phyloP scores from a whole-genome alignment of 805 yeast species.

The Barnettozyma pratensis region DNA sequence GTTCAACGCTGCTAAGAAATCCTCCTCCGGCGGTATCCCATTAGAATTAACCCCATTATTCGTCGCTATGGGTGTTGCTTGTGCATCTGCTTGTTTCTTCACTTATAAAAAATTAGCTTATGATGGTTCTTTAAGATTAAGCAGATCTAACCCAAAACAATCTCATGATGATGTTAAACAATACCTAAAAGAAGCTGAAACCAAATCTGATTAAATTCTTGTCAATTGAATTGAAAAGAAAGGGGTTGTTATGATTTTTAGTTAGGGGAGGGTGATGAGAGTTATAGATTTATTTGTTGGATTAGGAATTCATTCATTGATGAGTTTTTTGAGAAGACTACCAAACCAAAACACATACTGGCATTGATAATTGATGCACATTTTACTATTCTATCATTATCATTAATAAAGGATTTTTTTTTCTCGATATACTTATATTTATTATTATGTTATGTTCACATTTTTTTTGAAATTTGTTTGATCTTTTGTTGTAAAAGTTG shows the following conservation, averaged over 20 bases:
- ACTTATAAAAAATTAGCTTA: slow-evolving; percentile 44
- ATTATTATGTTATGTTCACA: slow-evolving; percentile 1
- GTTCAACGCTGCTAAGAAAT: slow-evolving; percentile 39
- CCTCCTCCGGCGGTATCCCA: slow-evolving; percentile 36
- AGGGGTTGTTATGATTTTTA: neutral
- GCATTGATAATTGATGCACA: slow-evolving; percentile 1
- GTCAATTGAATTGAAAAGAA: neutral
- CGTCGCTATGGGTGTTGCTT: slow-evolving; percentile 51
- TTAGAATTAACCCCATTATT: slow-evolving; percentile 56
- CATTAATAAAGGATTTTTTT: neutral
- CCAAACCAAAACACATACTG: slow-evolving; percentile 1
- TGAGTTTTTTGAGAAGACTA: neutral
- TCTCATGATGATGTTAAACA: slow-evolving; percentile 20
- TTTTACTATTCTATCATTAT: neutral
- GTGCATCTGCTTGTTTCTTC: slow-evolving; percentile 45
- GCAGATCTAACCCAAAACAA: slow-evolving; percentile 40
- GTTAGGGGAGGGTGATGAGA: neutral
- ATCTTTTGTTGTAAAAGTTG: no score
- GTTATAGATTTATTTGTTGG: neutral
- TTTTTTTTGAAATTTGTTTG: neutral
- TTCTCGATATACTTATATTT: slow-evolving; percentile 3
- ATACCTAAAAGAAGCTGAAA: slow-evolving; percentile 19
- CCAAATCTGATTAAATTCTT: slow-evolving; percentile 9
- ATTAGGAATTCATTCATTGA: neutral
- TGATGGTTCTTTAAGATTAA: slow-evolving; percentile 45